Evolutionary conservation across 148 eudicot species (phyloP).

Genomic region (Rheum nobile): DNA sequence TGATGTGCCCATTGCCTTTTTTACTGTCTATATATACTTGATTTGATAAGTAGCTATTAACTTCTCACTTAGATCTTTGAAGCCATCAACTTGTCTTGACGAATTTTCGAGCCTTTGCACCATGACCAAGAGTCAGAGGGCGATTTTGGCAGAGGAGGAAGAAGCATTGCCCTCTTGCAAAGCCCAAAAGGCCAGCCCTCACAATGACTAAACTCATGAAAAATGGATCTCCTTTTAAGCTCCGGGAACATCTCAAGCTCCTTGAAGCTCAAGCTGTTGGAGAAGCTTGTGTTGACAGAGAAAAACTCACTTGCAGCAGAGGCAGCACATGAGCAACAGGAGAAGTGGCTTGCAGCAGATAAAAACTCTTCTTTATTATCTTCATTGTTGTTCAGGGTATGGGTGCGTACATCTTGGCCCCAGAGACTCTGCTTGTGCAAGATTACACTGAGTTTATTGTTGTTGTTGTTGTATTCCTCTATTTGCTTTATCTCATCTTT

Average conservation of each 20-base stretch:
- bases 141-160: slow-evolving; percentile 88
- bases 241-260: slow-evolving; percentile 24
- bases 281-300: slow-evolving; percentile 42
- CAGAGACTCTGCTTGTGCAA: no score
- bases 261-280: slow-evolving; percentile 37
- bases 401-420: no score
- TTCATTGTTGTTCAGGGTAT: neutral
- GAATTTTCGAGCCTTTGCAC: slow-evolving; percentile 35
- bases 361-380: slow-evolving; percentile 46
- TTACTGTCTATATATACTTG: no score
- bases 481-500: slow-evolving; percentile 1
- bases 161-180: slow-evolving; percentile 54
- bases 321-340: slow-evolving; percentile 23
- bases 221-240: slow-evolving; percentile 27
- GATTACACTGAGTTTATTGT: no score
- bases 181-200: slow-evolving; percentile 97
- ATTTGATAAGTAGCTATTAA: no score
- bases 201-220: slow-evolving; percentile 52
- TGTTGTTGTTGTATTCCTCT: neutral
- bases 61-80: neutral
- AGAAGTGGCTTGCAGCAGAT: slow-evolving; percentile 47
- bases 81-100: slow-evolving; percentile 7
- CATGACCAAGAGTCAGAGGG: slow-evolving; percentile 89
- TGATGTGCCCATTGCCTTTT: no score
- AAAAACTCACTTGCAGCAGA: slow-evolving; percentile 38